Evolutionary conservation across 2,329 filamentous ascomycete species (phyloP), one percentile per base, ranked within the genome.

Genomic region (Fusarium zealandicum): DNA sequence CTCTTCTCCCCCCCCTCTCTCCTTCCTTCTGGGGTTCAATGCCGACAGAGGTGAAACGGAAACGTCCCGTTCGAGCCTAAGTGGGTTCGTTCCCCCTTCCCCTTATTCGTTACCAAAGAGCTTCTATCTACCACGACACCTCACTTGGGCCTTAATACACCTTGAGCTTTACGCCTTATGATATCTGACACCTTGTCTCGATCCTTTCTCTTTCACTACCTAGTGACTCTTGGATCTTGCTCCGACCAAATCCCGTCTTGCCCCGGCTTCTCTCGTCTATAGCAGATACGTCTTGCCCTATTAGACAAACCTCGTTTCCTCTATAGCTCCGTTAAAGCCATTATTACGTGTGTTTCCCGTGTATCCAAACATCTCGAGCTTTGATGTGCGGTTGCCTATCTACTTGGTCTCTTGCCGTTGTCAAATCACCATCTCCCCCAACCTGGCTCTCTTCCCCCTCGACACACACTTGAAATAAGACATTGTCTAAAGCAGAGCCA

Each of bases 51-150:
- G 48, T 50, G 56, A 60, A 55, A 60, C 54, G 51, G 33, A 42
- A 42, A 52, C 55, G 57, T 58, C 54, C 57, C 57, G 58, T 54
- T 44, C 42, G 28, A 41, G 32, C 39, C 40, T 27, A 30, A 32
- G 25, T 45, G 41, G 33, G 35, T 32, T n/a, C n/a, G n/a, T n/a
- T n/a, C n/a, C n/a, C n/a, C n/a, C n/a, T n/a, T 48, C 30, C 31
- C 8, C 8, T 7, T 25, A 8, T 25, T 7, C 8, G 8, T 31
- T 47, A 31, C 44, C 44, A 20, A 47, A 22, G 40, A 22, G 28
- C 20, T 35, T 32, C 45, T 38, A 50, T 50, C 45, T 38, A 50
- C 44, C 47, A 43, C 47, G 47, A 50, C 37, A 40, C 17, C 28
- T 38, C 44, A 35, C 36, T 35, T 28, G 28, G 9, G 22, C 22